Conservation (phyloP, 441 rosid species). For the Pelargonium australe region DNA sequence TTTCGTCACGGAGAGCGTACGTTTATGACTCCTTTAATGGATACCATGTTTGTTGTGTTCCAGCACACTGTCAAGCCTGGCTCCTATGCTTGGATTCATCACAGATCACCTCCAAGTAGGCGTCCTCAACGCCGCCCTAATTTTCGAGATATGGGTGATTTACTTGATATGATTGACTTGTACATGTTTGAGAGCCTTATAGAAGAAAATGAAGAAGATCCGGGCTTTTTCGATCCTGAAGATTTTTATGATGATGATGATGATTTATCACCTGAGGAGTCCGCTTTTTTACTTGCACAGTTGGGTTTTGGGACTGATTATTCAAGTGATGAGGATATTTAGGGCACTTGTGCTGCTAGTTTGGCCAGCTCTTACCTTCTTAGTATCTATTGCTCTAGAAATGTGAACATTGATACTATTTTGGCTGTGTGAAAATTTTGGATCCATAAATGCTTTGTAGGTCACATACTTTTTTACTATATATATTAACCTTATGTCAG, state of each 20-base stretch:
- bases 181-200: conserved; percentile 3
- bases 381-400: not conserved
- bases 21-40: not conserved
- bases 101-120: conserved; percentile 6
- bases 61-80: conserved; percentile 7
- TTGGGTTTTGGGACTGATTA: conserved; percentile 4
- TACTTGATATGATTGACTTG: conserved; percentile 4
- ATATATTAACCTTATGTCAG: not conserved
- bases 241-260: conserved; percentile 2
- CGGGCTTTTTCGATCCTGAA: conserved; percentile 1
- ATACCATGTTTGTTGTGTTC: not conserved
- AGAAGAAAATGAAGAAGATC: conserved; percentile 7
- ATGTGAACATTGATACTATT: not conserved
- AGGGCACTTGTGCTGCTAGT: not conserved
- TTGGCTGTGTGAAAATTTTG: not conserved
- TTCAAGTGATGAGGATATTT: not conserved
- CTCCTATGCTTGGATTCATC: conserved; percentile 2
- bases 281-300: not conserved
- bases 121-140: not conserved
- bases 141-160: not conserved
- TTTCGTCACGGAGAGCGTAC: not conserved
- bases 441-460: not conserved
- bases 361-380: not conserved
- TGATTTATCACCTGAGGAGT: conserved; percentile 5
- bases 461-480: not conserved